These are phyloP conservation scores for Huntiella omanensis DNA, from an alignment of 2,329 filamentous ascomycete genomes.

Conservation along the genomic window DNA sequence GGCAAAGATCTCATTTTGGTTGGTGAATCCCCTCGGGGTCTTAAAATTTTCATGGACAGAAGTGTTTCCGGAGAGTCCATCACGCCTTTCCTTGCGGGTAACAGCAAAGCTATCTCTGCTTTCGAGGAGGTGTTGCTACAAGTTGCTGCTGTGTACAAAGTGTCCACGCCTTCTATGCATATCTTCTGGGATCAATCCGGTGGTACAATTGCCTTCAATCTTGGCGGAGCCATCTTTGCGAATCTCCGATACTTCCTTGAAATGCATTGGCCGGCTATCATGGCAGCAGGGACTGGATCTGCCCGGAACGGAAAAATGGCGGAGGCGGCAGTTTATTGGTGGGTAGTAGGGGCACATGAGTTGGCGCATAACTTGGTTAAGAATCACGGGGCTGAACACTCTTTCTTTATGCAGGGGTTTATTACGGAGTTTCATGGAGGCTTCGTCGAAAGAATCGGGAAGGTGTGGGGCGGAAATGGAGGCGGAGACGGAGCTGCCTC, in stretches of 20 bases:
- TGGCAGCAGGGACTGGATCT: constrained; percentile 17
- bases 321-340: constrained; percentile 74
- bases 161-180: constrained; percentile 52
- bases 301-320: constrained; percentile 2
- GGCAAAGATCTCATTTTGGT: constrained; percentile 54
- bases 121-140: constrained; percentile 56
- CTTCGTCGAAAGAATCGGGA: constrained; percentile 38
- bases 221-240: constrained; percentile 73
- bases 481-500: too few species aligned
- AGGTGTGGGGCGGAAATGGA: not conserved
- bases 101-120: constrained; percentile 42
- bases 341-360: constrained; percentile 88
- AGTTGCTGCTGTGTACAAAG: constrained; percentile 51
- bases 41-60: constrained; percentile 54
- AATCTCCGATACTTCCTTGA: constrained; percentile 77
- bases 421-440: constrained; percentile 58
- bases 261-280: constrained; percentile 42
- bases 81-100: constrained; percentile 38
- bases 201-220: constrained; percentile 83
- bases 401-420: constrained; percentile 71
- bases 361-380: constrained; percentile 80
- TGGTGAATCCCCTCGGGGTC: constrained; percentile 49
- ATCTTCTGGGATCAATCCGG: constrained; percentile 72
- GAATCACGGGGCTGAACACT: constrained; percentile 60
- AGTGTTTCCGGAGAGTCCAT: constrained; percentile 21